phyloP scores from a whole-genome alignment of 495 filamentous ascomycete genomes.

The Podospora fimiseda region DNA sequence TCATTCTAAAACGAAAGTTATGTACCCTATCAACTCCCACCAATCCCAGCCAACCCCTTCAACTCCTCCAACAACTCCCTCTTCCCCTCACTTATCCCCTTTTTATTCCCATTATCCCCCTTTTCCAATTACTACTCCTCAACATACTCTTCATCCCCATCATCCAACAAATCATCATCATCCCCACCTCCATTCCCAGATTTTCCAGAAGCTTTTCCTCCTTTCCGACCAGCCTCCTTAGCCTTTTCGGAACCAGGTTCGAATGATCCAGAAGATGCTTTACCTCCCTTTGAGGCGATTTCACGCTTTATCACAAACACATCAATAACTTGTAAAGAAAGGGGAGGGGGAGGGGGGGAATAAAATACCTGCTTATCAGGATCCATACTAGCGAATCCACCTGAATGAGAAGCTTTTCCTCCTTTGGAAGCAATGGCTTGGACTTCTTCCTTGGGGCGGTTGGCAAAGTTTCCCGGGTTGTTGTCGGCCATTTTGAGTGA shows the following conservation, averaged over 20 bases:
- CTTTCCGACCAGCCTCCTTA: constrained; percentile 11
- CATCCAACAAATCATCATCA: no score
- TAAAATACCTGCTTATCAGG: constrained; percentile 7
- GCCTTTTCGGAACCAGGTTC: constrained; percentile 9
- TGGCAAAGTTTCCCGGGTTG: constrained; percentile 60
- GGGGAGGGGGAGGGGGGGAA: no score
- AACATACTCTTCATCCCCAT: no score
- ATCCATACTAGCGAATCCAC: constrained; percentile 16
- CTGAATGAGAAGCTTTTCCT: constrained; percentile 35
- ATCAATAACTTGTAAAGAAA: no score
- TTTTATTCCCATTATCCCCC: no score
- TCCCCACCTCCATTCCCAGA: not conserved
- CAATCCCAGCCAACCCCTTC: no score
- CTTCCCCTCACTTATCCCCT: no score
- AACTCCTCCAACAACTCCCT: no score
- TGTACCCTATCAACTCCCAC: no score
- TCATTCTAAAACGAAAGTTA: no score
- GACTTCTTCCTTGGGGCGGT: constrained; percentile 54
- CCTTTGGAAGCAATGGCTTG: constrained; percentile 48
- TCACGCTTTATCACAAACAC: constrained; percentile 22
- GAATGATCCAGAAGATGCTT: constrained; percentile 23
- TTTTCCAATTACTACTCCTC: no score
- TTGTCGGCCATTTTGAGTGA: no score
- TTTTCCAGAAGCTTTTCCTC: constrained; percentile 1
- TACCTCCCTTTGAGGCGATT: constrained; percentile 47